Evolutionary conservation across 352 stramenopile genomes (phyloP), one percentile per base, ranked within the genome.

Genomic region (Phytopythium montanum): DNA sequence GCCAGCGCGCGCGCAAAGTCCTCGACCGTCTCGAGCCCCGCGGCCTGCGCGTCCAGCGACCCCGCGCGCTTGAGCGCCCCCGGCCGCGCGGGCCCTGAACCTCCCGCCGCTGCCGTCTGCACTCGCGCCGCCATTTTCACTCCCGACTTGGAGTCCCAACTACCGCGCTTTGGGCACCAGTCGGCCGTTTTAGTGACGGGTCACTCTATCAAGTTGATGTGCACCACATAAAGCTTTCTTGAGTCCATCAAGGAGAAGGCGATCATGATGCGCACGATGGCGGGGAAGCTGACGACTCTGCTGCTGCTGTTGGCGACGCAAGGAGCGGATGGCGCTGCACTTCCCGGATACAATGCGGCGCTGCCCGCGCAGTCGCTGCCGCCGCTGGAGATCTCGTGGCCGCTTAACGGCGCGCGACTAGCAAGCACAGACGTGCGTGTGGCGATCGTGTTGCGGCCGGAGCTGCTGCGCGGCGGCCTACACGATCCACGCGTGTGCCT

Each of bases 1-100:
- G 65, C 64, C 26, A 92, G 59, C 51, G 80, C 72, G 10, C 70
- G 73, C 51, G 79, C 78, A 46, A 94, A 94, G 26, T 94, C 85
- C 7, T 85, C 71, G 59, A 92, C 82, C 10, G 69, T 87, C 31
- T 91, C 84, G 56, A 88, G 85, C 42, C 59, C 76, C 25, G 56
- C 54, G 49, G 42, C 61, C 23, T 53, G 45, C 16, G 23, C 46
- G 28, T 61, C 62, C 6, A 62, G 38, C 12, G 62, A 69, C 19
- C 53, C 54, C 49, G 65, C 50, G 36, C 66, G 62, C 54, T 63
- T 64, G 25, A 70, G 58, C 38, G 12, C 21, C 38, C 16, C 3
- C 5, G 34, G 0, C 14, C 53, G 53, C 53, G 36, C 53, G 21
- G 1, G 25, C 23, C 36, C 25, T 26, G 25, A 21, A 1, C 10